A percentile compares a stretch with the other conserved stretches of the same genome.
Conservation (phyloP, 768 basidiomycete genomes). For the Suillus subaureus region DNA sequence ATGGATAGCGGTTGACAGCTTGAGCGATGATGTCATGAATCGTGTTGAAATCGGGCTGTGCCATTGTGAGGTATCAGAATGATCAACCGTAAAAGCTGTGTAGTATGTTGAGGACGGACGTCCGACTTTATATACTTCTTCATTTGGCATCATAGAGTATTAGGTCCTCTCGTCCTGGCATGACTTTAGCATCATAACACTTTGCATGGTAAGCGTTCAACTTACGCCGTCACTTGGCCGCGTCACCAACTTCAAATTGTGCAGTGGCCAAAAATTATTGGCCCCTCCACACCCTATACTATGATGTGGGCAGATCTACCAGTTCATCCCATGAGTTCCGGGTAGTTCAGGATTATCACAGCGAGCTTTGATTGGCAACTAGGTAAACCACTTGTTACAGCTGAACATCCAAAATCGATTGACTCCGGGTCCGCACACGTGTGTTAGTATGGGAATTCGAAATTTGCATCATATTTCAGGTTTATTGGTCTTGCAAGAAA, state of each 20-base stretch:
- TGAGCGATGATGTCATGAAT: background rate
- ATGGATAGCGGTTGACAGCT: constrained; percentile 1
- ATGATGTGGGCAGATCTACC: background rate
- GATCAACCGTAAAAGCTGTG: background rate
- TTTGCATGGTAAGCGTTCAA: background rate
- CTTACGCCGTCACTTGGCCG: background rate
- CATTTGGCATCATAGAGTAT: background rate
- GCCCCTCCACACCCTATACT: background rate
- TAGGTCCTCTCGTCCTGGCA: background rate
- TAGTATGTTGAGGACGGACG: background rate
- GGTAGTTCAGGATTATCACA: background rate
- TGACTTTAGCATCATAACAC: background rate
- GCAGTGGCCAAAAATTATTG: background rate
- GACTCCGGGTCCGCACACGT: background rate
- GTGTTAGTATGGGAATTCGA: background rate
- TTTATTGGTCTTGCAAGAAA: background rate
- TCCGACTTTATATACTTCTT: background rate
- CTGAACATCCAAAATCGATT: background rate
- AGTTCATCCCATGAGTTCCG: background rate
- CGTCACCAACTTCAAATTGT: background rate
- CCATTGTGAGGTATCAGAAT: background rate
- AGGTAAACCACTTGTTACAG: background rate
- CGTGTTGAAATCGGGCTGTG: background rate
- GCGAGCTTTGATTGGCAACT: background rate
- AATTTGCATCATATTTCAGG: background rate